phyloP scores from a whole-genome alignment of 2,329 filamentous ascomycete genomes.

The Cephalotrichum gorgonifer region DNA sequence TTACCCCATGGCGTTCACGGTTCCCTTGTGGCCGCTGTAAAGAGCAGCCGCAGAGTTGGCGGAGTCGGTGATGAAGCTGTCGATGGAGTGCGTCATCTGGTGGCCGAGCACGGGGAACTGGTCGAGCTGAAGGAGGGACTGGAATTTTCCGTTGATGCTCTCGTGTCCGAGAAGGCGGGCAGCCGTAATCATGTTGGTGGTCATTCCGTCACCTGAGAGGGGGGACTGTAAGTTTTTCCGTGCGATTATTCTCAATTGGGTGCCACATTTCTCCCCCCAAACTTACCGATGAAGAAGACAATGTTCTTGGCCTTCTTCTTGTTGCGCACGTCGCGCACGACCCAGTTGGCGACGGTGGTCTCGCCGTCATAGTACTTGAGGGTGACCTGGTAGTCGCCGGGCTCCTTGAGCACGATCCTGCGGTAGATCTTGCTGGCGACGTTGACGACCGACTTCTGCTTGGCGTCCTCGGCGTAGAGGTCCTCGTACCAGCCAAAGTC shows the following conservation, averaged over 20 bases:
- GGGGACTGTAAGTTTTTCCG: too few relatives aligned
- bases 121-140: conserved; percentile 65
- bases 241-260: too few relatives aligned
- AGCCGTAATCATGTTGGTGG: conserved; percentile 68
- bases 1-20: conserved; percentile 67
- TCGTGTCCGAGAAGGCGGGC: conserved; percentile 74
- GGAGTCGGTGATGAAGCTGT: conserved; percentile 77
- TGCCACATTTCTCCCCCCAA: too few relatives aligned
- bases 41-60: conserved; percentile 77
- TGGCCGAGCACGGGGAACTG: conserved; percentile 79
- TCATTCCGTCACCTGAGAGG: conserved; percentile 50
- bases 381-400: conserved; percentile 68
- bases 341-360: conserved; percentile 66
- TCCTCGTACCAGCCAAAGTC: conserved; percentile 80
- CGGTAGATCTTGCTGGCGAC: conserved; percentile 73
- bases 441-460: conserved; percentile 62
- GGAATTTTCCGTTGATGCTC: conserved; percentile 75
- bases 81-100: conserved; percentile 82
- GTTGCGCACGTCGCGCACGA: conserved; percentile 59
- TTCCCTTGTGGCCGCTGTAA: conserved; percentile 76
- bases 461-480: conserved; percentile 64
- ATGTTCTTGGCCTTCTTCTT: conserved; percentile 75
- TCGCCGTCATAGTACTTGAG: conserved; percentile 65
- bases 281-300: conserved; percentile 67
- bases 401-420: conserved; percentile 64